Evolutionary conservation across 192 early-diverging fungal species (phyloP).

Genomic region (Phlyctochytrium arcticum): DNA sequence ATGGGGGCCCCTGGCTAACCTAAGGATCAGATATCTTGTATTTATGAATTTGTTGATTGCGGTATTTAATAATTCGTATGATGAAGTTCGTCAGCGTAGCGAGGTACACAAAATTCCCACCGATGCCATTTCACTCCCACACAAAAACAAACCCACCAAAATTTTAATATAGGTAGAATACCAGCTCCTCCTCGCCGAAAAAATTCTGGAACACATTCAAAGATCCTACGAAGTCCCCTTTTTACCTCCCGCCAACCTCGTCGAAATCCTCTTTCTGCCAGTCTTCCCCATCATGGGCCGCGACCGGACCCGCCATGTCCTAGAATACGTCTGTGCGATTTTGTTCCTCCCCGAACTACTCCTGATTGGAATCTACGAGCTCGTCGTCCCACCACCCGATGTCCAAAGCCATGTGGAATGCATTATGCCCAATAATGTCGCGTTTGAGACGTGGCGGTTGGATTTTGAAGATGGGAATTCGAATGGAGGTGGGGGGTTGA

Average conservation of each 20-base stretch:
- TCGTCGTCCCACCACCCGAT: background rate
- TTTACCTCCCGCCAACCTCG: constrained; percentile 21
- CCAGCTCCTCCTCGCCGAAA: constrained; percentile 17
- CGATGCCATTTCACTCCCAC: background rate
- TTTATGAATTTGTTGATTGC: constrained; percentile 25
- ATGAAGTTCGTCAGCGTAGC: background rate
- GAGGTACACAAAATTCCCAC: background rate
- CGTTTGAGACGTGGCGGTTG: constrained; percentile 24
- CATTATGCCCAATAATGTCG: background rate
- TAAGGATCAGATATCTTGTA: background rate
- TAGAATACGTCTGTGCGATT: constrained; percentile 16
- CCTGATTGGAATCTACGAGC: constrained; percentile 9
- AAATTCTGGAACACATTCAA: constrained; percentile 15
- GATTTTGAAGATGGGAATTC: constrained; percentile 1
- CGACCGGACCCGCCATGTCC: background rate
- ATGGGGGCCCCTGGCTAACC: background rate
- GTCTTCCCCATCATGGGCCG: background rate
- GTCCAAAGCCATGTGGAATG: background rate
- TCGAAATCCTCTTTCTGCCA: constrained; percentile 13
- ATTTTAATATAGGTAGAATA: constrained; percentile 11
- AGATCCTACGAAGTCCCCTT: constrained; percentile 16
- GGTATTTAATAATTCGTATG: constrained; percentile 21
- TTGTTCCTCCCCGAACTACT: constrained; percentile 15
- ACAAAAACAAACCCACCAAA: background rate
- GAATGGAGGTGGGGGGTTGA: background rate